Percentiles rank a stretch among this genome's conserved stretches.
Evolutionary conservation across 345 rosid genomes (phyloP).

Genomic region (Pseudoturritis turrita): DNA sequence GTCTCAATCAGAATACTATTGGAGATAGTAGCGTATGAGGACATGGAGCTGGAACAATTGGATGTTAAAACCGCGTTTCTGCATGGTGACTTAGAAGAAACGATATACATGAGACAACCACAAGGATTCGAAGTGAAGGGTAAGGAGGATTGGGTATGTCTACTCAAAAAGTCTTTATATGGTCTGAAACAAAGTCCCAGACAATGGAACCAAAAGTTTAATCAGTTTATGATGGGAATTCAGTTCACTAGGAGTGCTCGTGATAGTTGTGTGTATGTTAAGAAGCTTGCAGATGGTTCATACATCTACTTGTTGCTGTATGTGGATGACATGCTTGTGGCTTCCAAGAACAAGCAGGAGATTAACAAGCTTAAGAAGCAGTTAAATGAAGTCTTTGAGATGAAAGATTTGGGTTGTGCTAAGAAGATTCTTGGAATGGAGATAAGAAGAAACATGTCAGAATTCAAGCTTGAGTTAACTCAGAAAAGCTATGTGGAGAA

Average conservation of each 20-base stretch:
- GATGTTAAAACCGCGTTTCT: not conserved
- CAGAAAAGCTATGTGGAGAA: not conserved
- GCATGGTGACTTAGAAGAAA: not conserved
- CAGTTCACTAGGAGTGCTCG: not conserved
- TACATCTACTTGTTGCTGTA: not conserved
- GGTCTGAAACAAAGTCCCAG: not conserved
- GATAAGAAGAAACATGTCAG: not conserved
- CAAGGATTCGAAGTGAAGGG: not conserved
- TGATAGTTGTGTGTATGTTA: not conserved
- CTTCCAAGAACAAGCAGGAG: not conserved
- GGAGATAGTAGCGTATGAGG: not conserved
- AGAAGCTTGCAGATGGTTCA: not conserved
- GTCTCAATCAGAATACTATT: not conserved
- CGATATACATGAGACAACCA: not conserved
- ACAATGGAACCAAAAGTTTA: not conserved
- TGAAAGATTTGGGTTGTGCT: not conserved
- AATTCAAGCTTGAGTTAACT: not conserved
- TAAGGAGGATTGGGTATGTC: not conserved
- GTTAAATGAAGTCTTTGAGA: not conserved
- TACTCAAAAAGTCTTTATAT: not conserved
- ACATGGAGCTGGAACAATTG: not conserved
- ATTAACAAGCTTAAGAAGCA: not conserved
- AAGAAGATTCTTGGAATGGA: not conserved
- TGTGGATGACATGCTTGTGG: not conserved
- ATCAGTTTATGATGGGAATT: not conserved